Evolutionary conservation across 768 basidiomycete genomes (phyloP), one percentile per base, ranked within the genome.

Genomic region (Calvatia gigantea): DNA sequence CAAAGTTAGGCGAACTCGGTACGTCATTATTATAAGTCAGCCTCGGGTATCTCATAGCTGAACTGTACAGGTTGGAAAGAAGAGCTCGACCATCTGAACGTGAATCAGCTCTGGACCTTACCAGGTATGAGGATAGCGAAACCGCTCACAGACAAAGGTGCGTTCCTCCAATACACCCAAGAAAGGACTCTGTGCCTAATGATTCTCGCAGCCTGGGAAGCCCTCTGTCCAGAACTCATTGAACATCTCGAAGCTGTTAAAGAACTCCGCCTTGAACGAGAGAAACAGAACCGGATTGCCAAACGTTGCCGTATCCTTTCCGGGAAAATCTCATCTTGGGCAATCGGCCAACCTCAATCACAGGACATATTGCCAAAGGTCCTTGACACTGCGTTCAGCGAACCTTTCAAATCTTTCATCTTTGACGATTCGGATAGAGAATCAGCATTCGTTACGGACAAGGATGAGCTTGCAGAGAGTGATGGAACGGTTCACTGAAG

Each of bases 101-200:
- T 27, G 15, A 15, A 42, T 21, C 38, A 43, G 23, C 33, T 64
- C 11, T 29, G 41, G 19, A 28, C 50, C 11, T 46, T 68, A 15
- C 67, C 69, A 23, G 61, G 57, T 31, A 44, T 64, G 4, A 50
- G 58, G 3, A 45, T 60, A 31, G 43, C 62, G 2, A 58, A 57
- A 41, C 52, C 53, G 11, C 60, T 72, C 3, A 67, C 63, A 6
- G 67, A 68, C 23, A 60, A 62, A 45, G 57, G 66, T 65, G 32
- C 44, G 60, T 52, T 8, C 1, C 23, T 21, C 14, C 7, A 17
- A 17, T 23, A 23, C 6, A 21, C 11, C 17, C 21, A 21, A 3
- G 17, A 42, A 42, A 7, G 6, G 14, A 14, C 21, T 21, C 5
- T 7, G 3, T 42, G 41, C 21, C 12, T 21, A 11, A 42, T 42